Conservation (phyloP, 1,284 basidiomycete species). For the Puccinia triticina region DNA sequence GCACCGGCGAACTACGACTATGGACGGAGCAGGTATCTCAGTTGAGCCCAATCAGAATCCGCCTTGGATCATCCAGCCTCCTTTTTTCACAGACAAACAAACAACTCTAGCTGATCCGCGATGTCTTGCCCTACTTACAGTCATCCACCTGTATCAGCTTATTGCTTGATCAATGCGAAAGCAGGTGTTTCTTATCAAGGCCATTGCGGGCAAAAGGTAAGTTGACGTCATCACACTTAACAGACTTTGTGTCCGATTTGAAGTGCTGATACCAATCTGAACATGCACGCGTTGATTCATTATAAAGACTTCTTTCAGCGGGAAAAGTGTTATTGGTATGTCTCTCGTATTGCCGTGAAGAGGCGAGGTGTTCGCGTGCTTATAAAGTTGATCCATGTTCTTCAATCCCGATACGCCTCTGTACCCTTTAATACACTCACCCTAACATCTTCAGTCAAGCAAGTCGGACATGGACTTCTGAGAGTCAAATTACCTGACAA, state of each 20-base stretch:
- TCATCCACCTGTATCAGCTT: constrained; percentile 66
- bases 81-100: not conserved
- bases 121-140: constrained; percentile 55
- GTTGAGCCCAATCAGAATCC: constrained; percentile 59
- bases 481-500: constrained; percentile 70
- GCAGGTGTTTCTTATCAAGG: constrained; percentile 82
- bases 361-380: not conserved
- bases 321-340: constrained; percentile 47
- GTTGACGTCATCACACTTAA: constrained; percentile 62
- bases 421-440: not conserved
- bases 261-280: not conserved
- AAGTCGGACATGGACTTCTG: constrained; percentile 89
- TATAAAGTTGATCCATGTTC: not conserved
- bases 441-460: constrained; percentile 69
- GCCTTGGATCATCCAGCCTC: not conserved
- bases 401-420: not conserved
- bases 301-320: constrained; percentile 39
- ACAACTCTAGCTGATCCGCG: not conserved
- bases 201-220: constrained; percentile 94
- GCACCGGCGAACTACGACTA: constrained; percentile 80
- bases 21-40: constrained; percentile 94
- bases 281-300: not conserved
- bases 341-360: not conserved
- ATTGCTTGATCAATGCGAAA: constrained; percentile 76
- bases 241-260: not conserved